Evolutionary conservation across 768 basidiomycete genomes (phyloP).

Genomic region (Leucocoprinus sp.): DNA sequence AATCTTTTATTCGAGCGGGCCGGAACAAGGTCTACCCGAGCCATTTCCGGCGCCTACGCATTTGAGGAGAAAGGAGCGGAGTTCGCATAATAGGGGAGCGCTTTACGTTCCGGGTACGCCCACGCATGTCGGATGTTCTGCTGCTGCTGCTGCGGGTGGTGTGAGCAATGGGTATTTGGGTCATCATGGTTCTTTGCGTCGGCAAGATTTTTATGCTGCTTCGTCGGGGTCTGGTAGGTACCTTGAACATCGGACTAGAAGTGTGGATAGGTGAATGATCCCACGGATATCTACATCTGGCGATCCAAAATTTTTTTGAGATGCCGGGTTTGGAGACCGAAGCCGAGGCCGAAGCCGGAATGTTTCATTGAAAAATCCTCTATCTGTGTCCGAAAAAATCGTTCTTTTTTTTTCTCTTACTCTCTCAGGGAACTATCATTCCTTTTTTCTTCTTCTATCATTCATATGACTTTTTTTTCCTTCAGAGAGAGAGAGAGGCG

Average conservation of each 20-base stretch:
- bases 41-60: constrained; percentile 82
- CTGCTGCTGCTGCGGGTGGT: no score
- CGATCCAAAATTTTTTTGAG: no score
- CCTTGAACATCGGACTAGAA: constrained; percentile 6
- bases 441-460: no score
- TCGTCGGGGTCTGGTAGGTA: constrained; percentile 4
- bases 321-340: no score
- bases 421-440: no score
- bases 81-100: constrained; percentile 67
- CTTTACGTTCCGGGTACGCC: constrained; percentile 46
- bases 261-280: neutral
- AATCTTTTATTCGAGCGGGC: constrained; percentile 74
- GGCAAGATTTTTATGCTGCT: constrained; percentile 12
- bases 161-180: constrained; percentile 10
- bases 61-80: constrained; percentile 74
- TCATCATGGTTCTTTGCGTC: constrained; percentile 12
- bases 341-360: no score
- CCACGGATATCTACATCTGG: no score
- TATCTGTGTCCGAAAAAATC: no score
- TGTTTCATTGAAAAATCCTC: no score
- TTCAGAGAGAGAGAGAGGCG: no score
- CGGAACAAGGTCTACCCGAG: constrained; percentile 65
- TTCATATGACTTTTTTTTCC: no score
- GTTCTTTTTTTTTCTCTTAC: no score
- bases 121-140: constrained; percentile 6